Evolutionary conservation across 139 green algal species (phyloP), one percentile per base, ranked within the genome.

Genomic region (Micractinium conductrix): DNA sequence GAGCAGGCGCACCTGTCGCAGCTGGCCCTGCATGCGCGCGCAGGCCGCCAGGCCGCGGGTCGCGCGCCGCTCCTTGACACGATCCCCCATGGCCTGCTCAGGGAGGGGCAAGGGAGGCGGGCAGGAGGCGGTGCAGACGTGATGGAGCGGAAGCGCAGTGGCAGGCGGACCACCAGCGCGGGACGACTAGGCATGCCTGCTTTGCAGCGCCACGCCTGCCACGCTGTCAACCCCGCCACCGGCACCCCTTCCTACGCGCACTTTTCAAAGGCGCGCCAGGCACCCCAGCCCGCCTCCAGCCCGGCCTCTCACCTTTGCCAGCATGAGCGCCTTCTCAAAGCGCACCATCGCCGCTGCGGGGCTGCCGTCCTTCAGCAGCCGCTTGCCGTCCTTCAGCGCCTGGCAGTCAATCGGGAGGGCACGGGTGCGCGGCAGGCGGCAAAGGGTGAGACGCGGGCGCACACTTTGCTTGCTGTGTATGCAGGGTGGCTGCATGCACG

Each of bases 261-360:
- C n/a, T n/a, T n/a, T n/a, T n/a, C n/a, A n/a, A n/a, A n/a, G n/a
- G 48, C 48, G 12, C 48, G 48, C 12, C 48, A 58, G 48, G 48
- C 48, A 14, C 48, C 48, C 48, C 48, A 58, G 14, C 48, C 12
- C 48, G 12, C 48, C 10, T 58, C 14, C 48, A 58, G 10, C 12
- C 14, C 48, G 48, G 48, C 48, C 35, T 9, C 58, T 4, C 42
- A 82, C 78, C 68, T 92, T 94, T 30, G 93, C 94, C 74, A 98
- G 90, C 94, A 98, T 97, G 26, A 97, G 93, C 73, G 96, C 96
- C 90, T 98, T 98, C 85, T 98, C 95, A 86, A 98, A 98, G 24
- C 95, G 89, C 45, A 98, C 94, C 92, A 98, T 91, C 3, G 96
- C 96, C 1, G 86, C 92, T 3, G 91, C 76, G 19, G 93, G 95